Percentiles rank a stretch among this genome's conserved stretches.
Conservation (phyloP, 2,329 filamentous ascomycete genomes). For the Clonostachys rhizophaga region DNA sequence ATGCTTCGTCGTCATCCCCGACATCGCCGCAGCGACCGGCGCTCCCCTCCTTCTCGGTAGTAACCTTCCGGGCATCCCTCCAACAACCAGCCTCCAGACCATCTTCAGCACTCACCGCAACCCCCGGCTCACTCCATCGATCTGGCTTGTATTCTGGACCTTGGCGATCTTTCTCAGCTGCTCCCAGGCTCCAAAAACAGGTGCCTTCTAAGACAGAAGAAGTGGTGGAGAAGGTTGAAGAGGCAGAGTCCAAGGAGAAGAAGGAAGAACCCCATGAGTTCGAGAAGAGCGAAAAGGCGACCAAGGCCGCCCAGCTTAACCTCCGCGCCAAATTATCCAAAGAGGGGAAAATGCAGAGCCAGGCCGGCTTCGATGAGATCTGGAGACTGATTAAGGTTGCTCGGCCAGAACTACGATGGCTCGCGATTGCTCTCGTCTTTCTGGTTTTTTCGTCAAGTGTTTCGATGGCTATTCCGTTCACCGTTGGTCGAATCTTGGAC, state of each 20-base stretch:
- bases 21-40: slow-evolving; percentile 5
- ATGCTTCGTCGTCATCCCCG: neutral
- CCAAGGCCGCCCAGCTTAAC: slow-evolving; percentile 84
- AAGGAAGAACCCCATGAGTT: slow-evolving; percentile 39
- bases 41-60: slow-evolving; percentile 17
- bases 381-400: slow-evolving; percentile 88
- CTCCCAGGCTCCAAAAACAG: slow-evolving; percentile 12
- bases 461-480: slow-evolving; percentile 95
- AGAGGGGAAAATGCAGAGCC: slow-evolving; percentile 58
- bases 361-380: slow-evolving; percentile 69
- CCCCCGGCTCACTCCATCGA: neutral
- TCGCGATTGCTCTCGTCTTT: slow-evolving; percentile 76
- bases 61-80: slow-evolving; percentile 1
- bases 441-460: slow-evolving; percentile 86
- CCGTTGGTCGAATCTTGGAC: slow-evolving; percentile 93
- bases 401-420: slow-evolving; percentile 73
- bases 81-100: too few species aligned
- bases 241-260: slow-evolving; percentile 21
- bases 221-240: slow-evolving; percentile 1
- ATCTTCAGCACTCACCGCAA: neutral
- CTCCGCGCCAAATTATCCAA: slow-evolving; percentile 83
- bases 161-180: slow-evolving; percentile 22
- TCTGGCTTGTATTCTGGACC: neutral
- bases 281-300: slow-evolving; percentile 75
- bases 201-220: slow-evolving; percentile 17